Evolutionary conservation across 108 stramenopile species (phyloP).

Genomic region (Cylindrotheca fusiformis): DNA sequence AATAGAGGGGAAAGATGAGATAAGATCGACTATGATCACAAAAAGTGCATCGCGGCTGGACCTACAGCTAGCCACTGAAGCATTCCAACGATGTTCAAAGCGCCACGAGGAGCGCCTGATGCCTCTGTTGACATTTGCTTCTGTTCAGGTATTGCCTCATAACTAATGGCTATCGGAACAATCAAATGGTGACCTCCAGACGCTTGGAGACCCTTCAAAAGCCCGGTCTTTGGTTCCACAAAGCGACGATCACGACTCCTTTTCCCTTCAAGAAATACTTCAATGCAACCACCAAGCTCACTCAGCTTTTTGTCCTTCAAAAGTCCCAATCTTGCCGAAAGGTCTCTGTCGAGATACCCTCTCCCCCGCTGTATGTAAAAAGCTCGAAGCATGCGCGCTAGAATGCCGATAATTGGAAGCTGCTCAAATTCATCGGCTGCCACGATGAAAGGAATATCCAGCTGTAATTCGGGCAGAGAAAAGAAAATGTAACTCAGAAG

Average conservation of each 20-base stretch:
- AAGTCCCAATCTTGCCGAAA: constrained; percentile 13
- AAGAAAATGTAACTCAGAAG: constrained; percentile 76
- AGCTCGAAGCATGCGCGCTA: constrained; percentile 48
- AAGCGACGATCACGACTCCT: constrained; percentile 81
- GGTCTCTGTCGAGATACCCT: constrained; percentile 38
- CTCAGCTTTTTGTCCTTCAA: constrained; percentile 13
- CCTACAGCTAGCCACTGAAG: constrained; percentile 24
- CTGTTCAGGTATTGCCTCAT: constrained; percentile 82
- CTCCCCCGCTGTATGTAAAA: constrained; percentile 71
- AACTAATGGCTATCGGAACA: constrained; percentile 82
- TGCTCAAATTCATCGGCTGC: constrained; percentile 74
- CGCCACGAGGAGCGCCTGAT: constrained; percentile 13
- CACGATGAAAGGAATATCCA: constrained; percentile 72
- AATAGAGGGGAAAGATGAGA: too few relatives aligned
- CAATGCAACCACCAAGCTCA: constrained; percentile 35
- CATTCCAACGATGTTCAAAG: constrained; percentile 17
- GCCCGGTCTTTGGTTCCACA: constrained; percentile 77
- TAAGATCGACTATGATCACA: too few relatives aligned
- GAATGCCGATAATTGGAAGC: constrained; percentile 73
- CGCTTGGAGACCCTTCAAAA: constrained; percentile 55
- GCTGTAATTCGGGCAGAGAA: constrained; percentile 77
- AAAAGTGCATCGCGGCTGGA: too few relatives aligned
- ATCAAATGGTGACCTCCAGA: constrained; percentile 48
- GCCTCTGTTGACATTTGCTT: constrained; percentile 52
- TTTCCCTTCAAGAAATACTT: constrained; percentile 85